Evolutionary conservation across 306 rosid genomes (phyloP), one percentile per base, ranked within the genome.

Genomic region (Gastrolobium bilobum): DNA sequence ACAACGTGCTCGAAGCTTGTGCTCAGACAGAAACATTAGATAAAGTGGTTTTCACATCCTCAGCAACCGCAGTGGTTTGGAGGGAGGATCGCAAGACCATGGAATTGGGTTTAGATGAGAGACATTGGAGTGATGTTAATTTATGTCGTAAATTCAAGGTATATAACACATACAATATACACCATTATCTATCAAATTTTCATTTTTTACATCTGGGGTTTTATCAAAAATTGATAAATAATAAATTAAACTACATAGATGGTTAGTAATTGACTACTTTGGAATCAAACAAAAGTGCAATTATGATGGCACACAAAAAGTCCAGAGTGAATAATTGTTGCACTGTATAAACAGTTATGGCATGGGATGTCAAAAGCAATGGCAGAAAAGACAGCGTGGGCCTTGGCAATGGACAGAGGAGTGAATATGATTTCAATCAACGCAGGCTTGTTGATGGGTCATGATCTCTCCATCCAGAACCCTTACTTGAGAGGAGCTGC

Each of bases 1-100:
- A 94, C 77, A 94, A 94, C 66, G 98, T 94, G 76, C 83, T 94
- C 0, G 98, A 94, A 87, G 98, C 98, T 11, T 94, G 97, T 83
- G 97, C 94, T 11, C 96, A 91, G 15, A 90, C 91, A 2, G 97
- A 94, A 13, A 92, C 97, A 5, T 86, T 94, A 0, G 94, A 94
- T 14, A 94, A 89, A 57, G 97, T 94, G 4, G 84, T 94, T 13
- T 92, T 94, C 82, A 86, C 98, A 4, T 94, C 98, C 10, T 90
- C 97, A 0, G 87, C 87, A 29, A 86, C 97, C 2, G 97, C 98
- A 4, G 88, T 88, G 1, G 86, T 92, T 58, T 94, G 98, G 98
- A 91, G 94, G 53, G 88, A 86, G 2, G 88, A 92, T 79, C 91
- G 89, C 33, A 84, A 85, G 11, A 83, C 90, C 46, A 65, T 76